Base-by-base conservation (phyloP, 1,284 basidiomycete species). In the Coriolopsis trogii region DNA sequence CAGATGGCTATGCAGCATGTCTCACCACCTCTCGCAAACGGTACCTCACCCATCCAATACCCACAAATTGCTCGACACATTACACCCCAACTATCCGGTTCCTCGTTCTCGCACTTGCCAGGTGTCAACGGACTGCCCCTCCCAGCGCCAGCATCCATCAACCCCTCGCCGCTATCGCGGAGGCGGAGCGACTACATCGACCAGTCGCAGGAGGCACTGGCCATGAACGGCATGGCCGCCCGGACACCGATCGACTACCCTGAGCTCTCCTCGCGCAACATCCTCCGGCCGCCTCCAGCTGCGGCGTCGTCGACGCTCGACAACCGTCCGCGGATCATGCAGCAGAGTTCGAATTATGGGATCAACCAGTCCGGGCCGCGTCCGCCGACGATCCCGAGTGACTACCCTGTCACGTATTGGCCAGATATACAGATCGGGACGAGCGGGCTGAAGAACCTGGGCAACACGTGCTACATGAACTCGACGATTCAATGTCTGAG, bases 391-490 rank as follows among this genome's bases (percentile, higher is more conserved):
- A 88, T 90, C 53, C 67, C 69, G 21, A 84, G 81, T n/a, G 81
- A 85, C 45, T 92, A 89, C 67, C 84, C 85, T 9, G 83, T 92
- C 18, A 76, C 76, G 8, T 94, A 90, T 68, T 95, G 93, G 93
- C 69, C 77, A 15, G 89, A 93, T 67, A 75, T 82, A 36, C 80
- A 87, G 59, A 82, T 95, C 52, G 92, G 91, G 15, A 82, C 89
- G 30, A 89, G 89, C 0, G 96, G 96, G 2, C 70, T 99, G 68
- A 95, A 94, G 80, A 99, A 99, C 70, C 70, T 99, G 54, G 97
- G 96, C 28, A 98, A 99, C 70, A 99, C 97, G 1, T 99, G 96
- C 71, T 99, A 98, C 70, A 98, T 99, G 95, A 99, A 98, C 70
- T 92, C 95, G 25, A 95, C 95, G 4, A 84, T 99, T 20, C 96